phyloP scores from a whole-genome alignment of 2,329 filamentous ascomycete species.

The Talaromyces sp. region DNA sequence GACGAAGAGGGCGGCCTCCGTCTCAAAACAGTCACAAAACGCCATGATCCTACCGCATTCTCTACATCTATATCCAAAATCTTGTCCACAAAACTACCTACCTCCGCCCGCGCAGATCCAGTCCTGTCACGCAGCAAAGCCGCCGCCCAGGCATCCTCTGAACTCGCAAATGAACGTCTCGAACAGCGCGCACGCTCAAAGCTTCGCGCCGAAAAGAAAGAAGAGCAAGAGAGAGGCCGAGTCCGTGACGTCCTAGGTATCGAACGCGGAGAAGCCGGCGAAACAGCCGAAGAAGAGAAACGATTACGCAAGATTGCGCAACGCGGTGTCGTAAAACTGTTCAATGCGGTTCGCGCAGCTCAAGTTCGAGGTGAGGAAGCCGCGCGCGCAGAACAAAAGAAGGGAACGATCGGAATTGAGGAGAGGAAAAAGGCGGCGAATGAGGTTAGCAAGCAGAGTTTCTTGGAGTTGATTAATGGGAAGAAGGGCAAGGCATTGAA shows the following conservation, averaged over 20 bases:
- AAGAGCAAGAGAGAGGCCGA: conserved; percentile 79
- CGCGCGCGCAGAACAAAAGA: conserved; percentile 62
- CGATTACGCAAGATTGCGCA: conserved; percentile 83
- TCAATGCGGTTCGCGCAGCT: conserved; percentile 90
- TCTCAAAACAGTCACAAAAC: conserved; percentile 57
- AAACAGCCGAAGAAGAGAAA: conserved; percentile 69
- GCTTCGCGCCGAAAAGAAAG: conserved; percentile 75
- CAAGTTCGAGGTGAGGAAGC: conserved; percentile 85
- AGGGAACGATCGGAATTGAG: conserved; percentile 73
- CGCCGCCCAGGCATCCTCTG: conserved; percentile 69
- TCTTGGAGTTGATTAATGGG: conserved; percentile 75
- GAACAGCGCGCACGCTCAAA: conserved; percentile 78
- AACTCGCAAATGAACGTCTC: conserved; percentile 71
- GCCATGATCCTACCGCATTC: conserved; percentile 88
- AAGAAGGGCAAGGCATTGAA: conserved; percentile 52
- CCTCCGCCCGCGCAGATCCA: conserved; percentile 78
- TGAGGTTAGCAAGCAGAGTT: conserved; percentile 96
- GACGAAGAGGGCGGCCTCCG: conserved; percentile 40
- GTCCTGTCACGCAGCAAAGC: conserved; percentile 81
- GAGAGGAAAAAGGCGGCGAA: conserved; percentile 84
- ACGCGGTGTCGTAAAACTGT: conserved; percentile 90
- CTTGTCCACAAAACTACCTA: conserved; percentile 81
- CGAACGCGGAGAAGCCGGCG: conserved; percentile 53
- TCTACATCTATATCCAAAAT: conserved; percentile 93
- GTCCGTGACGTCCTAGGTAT: conserved; percentile 80